phyloP scores from a whole-genome alignment of 495 filamentous ascomycete genomes.

The Aspergillus haitiensis region DNA sequence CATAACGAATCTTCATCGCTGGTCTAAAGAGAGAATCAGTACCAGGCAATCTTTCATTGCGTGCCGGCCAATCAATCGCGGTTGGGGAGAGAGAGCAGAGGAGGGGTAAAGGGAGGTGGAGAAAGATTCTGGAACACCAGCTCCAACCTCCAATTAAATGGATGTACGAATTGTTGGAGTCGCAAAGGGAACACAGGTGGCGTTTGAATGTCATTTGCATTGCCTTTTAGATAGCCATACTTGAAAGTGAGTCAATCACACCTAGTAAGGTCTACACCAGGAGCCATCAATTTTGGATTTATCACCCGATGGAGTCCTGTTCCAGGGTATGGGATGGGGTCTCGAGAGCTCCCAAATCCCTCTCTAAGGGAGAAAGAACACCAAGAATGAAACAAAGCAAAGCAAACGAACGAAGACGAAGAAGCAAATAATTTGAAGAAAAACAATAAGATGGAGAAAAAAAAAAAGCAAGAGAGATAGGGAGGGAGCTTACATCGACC shows the following conservation, averaged over 20 bases:
- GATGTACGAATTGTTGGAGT: no score
- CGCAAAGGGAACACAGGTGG: no score
- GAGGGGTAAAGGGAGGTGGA: neutral
- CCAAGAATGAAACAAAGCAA: neutral
- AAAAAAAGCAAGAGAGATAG: neutral
- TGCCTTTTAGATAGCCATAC: no score
- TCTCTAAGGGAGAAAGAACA: neutral
- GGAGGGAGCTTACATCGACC: slow-evolving; percentile 37
- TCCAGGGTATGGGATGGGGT: neutral
- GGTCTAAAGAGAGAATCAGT: slow-evolving; percentile 27
- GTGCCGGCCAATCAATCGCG: neutral
- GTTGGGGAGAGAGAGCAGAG: neutral
- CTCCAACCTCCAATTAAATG: no score
- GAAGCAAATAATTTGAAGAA: neutral
- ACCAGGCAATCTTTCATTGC: slow-evolving; percentile 3
- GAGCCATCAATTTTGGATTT: no score
- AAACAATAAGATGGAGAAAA: neutral
- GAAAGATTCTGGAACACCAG: no score
- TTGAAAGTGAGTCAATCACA: no score
- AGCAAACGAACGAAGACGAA: neutral
- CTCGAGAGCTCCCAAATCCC: neutral
- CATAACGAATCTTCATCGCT: slow-evolving; percentile 45
- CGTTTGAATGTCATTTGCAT: no score
- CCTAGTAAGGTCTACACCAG: no score
- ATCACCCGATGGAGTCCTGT: no score